A percentile compares a stretch with the other conserved stretches of the same genome.
These are phyloP conservation scores for Kalaharituber pfeilii DNA, from an alignment of 2,329 filamentous ascomycete genomes.

Conservation along the genomic window DNA sequence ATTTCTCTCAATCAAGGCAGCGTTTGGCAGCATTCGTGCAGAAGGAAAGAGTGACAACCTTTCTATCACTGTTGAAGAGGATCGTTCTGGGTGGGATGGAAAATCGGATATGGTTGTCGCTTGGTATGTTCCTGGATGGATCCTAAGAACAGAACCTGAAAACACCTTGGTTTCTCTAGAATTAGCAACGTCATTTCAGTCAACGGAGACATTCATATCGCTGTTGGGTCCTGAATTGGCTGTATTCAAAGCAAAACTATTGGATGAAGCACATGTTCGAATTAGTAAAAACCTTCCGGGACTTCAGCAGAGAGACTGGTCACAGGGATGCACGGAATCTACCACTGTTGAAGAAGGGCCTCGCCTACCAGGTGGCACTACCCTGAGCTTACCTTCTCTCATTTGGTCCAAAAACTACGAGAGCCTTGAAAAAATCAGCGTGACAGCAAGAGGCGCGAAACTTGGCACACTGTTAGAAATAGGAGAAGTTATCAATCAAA, in stretches of 20 bases:
- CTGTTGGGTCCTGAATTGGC: conserved; percentile 5
- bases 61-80: conserved; percentile 10
- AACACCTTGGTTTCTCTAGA: conserved; percentile 7
- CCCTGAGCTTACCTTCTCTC: too few species aligned
- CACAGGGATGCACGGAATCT: not conserved
- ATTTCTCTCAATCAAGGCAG: conserved; percentile 9
- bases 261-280: not conserved
- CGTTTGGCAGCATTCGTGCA: conserved; percentile 7
- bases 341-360: too few species aligned
- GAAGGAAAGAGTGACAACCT: conserved; percentile 2
- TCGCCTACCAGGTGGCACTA: too few species aligned
- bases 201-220: not conserved
- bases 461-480: too few species aligned
- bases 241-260: not conserved
- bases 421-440: too few species aligned
- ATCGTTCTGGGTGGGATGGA: conserved; percentile 14
- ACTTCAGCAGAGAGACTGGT: not conserved
- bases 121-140: conserved; percentile 17
- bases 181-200: not conserved
- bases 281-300: not conserved
- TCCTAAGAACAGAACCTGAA: conserved; percentile 10
- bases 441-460: too few species aligned
- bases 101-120: conserved; percentile 12
- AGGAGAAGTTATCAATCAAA: conserved; percentile 4
- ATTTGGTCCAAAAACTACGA: too few species aligned